Percentiles rank a stretch among this genome's conserved stretches.
These are phyloP conservation scores for Irineochytrium annulatum DNA, from an alignment of 192 early-diverging fungal genomes.

Conservation along the genomic window DNA sequence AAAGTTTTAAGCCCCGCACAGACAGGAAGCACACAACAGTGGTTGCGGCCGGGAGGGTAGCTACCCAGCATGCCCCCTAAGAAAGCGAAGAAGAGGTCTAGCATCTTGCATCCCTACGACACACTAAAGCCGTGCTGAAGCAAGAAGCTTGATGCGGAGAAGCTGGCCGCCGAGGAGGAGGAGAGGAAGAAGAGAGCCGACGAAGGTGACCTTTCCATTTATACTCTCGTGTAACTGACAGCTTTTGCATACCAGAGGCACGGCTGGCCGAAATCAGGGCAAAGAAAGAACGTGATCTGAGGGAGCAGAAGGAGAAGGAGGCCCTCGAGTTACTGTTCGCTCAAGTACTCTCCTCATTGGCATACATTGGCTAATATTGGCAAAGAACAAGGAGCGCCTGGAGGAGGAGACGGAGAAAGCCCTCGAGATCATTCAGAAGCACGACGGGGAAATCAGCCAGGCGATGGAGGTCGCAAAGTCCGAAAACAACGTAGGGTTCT, in stretches of 20 bases:
- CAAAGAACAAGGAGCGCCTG: conserved; percentile 35
- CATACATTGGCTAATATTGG: not conserved
- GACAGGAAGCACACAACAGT: too few relatives aligned
- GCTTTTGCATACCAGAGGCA: conserved; percentile 25
- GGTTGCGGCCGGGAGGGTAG: too few relatives aligned
- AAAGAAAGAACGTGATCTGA: conserved; percentile 37
- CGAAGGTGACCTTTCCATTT: conserved; percentile 12
- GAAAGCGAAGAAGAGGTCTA: too few relatives aligned
- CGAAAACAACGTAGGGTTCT: conserved; percentile 10
- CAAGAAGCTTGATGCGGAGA: conserved; percentile 14
- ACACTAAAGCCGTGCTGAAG: too few relatives aligned
- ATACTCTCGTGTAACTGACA: not conserved
- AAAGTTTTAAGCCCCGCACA: too few relatives aligned
- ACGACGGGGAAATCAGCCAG: conserved; percentile 6
- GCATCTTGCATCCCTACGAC: too few relatives aligned
- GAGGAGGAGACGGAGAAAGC: conserved; percentile 29
- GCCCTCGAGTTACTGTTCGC: conserved; percentile 40
- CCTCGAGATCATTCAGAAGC: conserved; percentile 4
- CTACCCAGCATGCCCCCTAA: too few relatives aligned
- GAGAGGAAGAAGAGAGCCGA: conserved; percentile 12
- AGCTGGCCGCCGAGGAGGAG: conserved; percentile 17
- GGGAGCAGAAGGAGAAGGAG: conserved; percentile 34
- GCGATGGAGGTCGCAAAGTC: conserved; percentile 1
- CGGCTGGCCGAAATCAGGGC: conserved; percentile 31
- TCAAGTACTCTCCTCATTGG: conserved; percentile 23